Evolutionary conservation across 1,139 yeast genomes (phyloP).

Genomic region (Pneumocystis sp.): DNA sequence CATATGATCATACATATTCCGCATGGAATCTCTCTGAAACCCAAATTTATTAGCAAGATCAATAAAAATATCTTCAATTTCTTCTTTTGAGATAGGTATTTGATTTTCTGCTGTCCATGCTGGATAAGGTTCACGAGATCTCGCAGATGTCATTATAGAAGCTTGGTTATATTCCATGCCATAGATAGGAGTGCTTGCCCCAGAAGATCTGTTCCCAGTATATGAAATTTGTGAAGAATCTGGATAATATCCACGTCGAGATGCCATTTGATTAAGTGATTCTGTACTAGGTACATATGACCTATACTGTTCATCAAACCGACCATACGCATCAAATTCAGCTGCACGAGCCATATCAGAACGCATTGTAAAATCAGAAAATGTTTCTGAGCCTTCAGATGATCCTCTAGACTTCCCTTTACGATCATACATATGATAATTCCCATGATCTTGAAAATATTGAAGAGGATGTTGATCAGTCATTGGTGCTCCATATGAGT

Average conservation of each 20-base stretch:
- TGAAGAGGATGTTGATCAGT: constrained; percentile 16
- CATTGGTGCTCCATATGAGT: constrained; percentile 15
- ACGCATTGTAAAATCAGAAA: constrained; percentile 32
- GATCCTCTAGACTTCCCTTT: constrained; percentile 20
- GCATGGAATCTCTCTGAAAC: constrained; percentile 93
- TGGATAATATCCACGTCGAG: constrained; percentile 19
- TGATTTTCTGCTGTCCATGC: constrained; percentile 92
- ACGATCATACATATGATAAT: constrained; percentile 12
- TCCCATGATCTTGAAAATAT: constrained; percentile 15
- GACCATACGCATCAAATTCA: constrained; percentile 28
- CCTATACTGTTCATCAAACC: constrained; percentile 21
- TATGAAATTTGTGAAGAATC: constrained; percentile 38
- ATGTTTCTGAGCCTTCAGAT: constrained; percentile 29
- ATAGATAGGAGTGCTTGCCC: constrained; percentile 90
- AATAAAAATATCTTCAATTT: constrained; percentile 80
- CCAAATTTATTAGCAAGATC: constrained; percentile 87
- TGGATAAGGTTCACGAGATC: constrained; percentile 67
- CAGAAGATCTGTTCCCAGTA: constrained; percentile 71
- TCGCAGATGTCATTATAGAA: constrained; percentile 25
- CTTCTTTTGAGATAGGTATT: constrained; percentile 71
- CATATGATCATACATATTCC: constrained; percentile 92
- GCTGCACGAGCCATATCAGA: constrained; percentile 29
- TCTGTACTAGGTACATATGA: constrained; percentile 22
- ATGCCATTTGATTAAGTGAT: constrained; percentile 20
- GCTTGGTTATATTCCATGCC: constrained; percentile 65